Base-by-base conservation (phyloP, 73 alveolate species). In the Halteria grandinella region DNA sequence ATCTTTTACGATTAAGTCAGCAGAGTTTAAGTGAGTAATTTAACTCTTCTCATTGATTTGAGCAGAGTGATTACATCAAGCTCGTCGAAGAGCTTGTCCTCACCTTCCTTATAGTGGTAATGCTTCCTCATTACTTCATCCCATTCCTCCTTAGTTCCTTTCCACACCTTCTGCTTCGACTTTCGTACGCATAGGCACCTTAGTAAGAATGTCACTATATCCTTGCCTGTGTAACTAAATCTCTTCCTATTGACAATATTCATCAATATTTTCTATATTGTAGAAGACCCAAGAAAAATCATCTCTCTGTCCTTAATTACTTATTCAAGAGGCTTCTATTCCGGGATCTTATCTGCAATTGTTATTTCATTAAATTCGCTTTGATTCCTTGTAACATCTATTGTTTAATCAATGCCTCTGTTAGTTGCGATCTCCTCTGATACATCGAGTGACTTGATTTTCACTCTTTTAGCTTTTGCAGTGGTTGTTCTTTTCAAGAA, bases 71-170 rank as follows among this genome's bases (percentile, higher is more conserved):
- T 44, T 25, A 39, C 23, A 21, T 53, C 69, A 10, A 53, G 49
- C 45, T 53, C 69, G 28, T 53, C 69, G 12, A 25, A 20, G 7
- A 53, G 69, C 17, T 53, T 53, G 5, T 53, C 69, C 69, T 53
- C 49, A 25, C 69, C 69, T 21, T 53, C 28, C 45, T 3, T 20
- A 53, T 25, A 53, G 10, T 25, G 45, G 5, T 39, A 39, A 53
- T 53, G 69, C 45, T 53, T 53, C 6, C 49, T 11, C 69, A 53
- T 53, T 17, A 5, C 6, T 23, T 53, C 10, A 4, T 18, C 28
- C 40, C n/a, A n/a, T n/a, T n/a, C n/a, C n/a, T n/a, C n/a, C n/a
- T n/a, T n/a, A n/a, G n/a, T n/a, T n/a, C n/a, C n/a, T n/a, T n/a
- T n/a, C n/a, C n/a, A n/a, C n/a, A n/a, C n/a, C n/a, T n/a, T n/a